Conservation (phyloP, 106 monocot species). For the Iris macrosiphon region DNA sequence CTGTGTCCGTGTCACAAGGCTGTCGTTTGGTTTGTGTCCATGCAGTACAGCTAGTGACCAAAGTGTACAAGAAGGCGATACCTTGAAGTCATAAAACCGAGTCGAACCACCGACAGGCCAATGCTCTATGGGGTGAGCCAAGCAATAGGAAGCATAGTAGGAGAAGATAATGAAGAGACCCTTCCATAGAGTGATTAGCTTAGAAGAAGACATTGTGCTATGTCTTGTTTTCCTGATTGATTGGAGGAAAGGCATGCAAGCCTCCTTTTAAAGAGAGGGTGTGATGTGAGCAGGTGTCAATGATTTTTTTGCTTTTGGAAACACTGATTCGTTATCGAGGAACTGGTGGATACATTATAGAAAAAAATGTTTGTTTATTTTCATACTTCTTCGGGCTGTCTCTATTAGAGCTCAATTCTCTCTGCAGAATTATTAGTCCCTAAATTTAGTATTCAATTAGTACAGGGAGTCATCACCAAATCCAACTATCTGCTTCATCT, state of each 20-base stretch:
- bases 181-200: background rate
- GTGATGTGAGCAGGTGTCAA: background rate
- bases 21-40: too few relatives aligned
- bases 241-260: background rate
- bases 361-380: too few relatives aligned
- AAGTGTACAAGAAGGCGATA: background rate
- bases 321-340: background rate
- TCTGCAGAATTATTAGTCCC: background rate
- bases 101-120: background rate
- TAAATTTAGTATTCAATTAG: background rate
- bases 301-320: constrained; percentile 11
- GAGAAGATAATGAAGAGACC: constrained; percentile 5
- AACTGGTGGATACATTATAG: background rate
- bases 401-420: background rate
- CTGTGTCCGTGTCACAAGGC: too few relatives aligned
- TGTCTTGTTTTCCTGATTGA: background rate
- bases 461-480: background rate
- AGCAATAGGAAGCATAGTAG: background rate
- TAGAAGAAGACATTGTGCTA: background rate
- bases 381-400: background rate
- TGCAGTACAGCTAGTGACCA: too few relatives aligned
- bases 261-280: background rate
- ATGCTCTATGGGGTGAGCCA: background rate
- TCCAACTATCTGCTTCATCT: background rate
- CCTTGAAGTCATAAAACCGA: constrained; percentile 11